phyloP scores from a whole-genome alignment of 2,329 filamentous ascomycete genomes.

The Tolypocladium capitatum region DNA sequence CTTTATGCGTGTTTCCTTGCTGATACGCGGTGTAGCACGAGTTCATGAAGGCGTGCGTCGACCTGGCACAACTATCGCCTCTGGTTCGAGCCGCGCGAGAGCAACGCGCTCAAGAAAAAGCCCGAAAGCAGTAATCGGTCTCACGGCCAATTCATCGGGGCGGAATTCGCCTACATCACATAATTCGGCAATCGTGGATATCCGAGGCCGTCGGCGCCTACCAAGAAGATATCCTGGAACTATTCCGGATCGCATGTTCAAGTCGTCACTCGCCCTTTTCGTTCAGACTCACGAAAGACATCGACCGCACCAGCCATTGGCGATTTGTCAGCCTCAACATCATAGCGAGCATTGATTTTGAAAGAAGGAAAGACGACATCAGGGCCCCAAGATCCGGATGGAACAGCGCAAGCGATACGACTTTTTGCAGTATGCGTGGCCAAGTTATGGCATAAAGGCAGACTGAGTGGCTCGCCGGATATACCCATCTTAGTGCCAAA shows the following conservation, averaged over 20 bases:
- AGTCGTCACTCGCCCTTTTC: neutral
- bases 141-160: neutral
- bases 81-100: slow-evolving; percentile 76
- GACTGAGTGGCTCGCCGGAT: neutral
- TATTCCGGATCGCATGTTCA: neutral
- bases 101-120: slow-evolving; percentile 75
- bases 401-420: neutral
- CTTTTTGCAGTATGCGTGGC: neutral
- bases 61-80: slow-evolving; percentile 65
- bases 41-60: slow-evolving; percentile 66
- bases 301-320: neutral
- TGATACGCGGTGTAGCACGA: slow-evolving; percentile 45
- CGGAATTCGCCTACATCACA: neutral
- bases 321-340: neutral
- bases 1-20: neutral
- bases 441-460: neutral
- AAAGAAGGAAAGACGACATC: neutral
- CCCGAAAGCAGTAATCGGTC: slow-evolving; percentile 38
- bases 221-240: neutral
- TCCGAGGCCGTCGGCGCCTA: neutral
- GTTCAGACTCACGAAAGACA: neutral
- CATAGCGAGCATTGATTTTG: neutral
- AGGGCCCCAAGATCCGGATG: neutral
- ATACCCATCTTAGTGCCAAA: neutral
- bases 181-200: neutral